Base-by-base conservation (phyloP, 2,329 filamentous ascomycete species). In the Pseudocercospora pini-densiflorae region DNA sequence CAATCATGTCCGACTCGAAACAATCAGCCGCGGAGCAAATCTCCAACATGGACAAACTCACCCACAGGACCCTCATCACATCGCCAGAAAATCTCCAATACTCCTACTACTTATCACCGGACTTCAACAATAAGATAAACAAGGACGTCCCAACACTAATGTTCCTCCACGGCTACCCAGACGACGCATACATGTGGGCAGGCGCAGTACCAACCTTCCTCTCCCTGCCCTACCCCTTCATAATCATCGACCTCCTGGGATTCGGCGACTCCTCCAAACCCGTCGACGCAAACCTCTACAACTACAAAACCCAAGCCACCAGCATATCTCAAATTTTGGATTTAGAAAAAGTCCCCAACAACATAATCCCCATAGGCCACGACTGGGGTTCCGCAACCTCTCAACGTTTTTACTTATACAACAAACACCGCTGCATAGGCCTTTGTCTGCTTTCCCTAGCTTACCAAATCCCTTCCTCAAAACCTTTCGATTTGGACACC, bases 141-240 rank as follows among this genome's bases (percentile, higher is more conserved):
- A 61, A 70, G 19, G 63, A 70, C 23, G 60, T 71, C 5, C 74
- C 73, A 33, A 73, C 83, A 21, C 69, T 84, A 5, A 76, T 85
- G 45, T 74, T 77, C 45, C 47, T 81, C 8, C 85, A 87, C 75
- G 85, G 85, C 65, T 87, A 81, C 67, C 85, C 85, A 4, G 83
- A 85, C 68, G 75, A 80, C 59, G 82, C 83, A 0, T 77, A 76
- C 9, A 77, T 85, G 63, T 87, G 83, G 84, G 73, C 77, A 21
- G 72, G 73, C n/a, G 72, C 72, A 16, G 59, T 76, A 2, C 72
- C 73, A 14, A 71, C 70, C 12, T 66, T 76, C 16, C 61, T 72
- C 33, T 54, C 70, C 5, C 62, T 73, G 2, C 71, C 67, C 7
- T 76, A 73, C 40, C 73, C 71, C 4, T 72, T 82, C 54, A 70